Base-by-base conservation (phyloP, 129 eudicot genomes). In the Pulicaria dysenterica region DNA sequence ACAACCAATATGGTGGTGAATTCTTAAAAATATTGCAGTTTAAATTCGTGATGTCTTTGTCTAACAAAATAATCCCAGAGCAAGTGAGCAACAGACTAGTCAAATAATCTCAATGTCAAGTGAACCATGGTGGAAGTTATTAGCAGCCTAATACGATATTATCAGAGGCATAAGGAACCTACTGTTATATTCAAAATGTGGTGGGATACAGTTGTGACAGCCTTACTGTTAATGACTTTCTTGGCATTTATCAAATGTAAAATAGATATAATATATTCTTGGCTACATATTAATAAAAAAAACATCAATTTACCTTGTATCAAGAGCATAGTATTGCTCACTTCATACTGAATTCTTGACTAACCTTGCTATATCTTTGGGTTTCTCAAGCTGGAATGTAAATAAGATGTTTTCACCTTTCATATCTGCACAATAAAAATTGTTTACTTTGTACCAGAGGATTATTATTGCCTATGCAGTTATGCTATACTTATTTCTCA, bases 181-280 rank as follows among this genome's bases (percentile, higher is more conserved):
- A 24, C 31, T 24, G 31, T 24, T 24, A 24, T 24, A 24, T 24
- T 24, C 1, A 24, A 24, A 24, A 24, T 24, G 31, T 24, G 31
- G 31, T 24, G 31, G 31, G 31, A 24, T 24, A 24, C 31, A 24
- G 31, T 24, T 24, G 2, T 24, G 31, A 2, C 31, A 24, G 31
- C 31, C 31, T 24, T 24, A 24, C 31, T 60, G 40, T 16, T 16
- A 8, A 16, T 63, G 7, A 63, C 51, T 15, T 42, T 39, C 38
- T 63, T 63, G 14, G 69, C 38, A 3, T 63, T 63, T 63, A 10
- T 16, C 50, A 63, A 63, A 50, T 40, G 69, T 7, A n/a, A 63
- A 42, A 2, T 24, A 24, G 31, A 24, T 24, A 24, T 24, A 24
- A 24, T 24, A 64, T 64, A 44, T 17, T 64, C 53, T 64, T 15